phyloP scores from a whole-genome alignment of 2,329 filamentous ascomycete genomes.

The Xylariaceae sp. region DNA sequence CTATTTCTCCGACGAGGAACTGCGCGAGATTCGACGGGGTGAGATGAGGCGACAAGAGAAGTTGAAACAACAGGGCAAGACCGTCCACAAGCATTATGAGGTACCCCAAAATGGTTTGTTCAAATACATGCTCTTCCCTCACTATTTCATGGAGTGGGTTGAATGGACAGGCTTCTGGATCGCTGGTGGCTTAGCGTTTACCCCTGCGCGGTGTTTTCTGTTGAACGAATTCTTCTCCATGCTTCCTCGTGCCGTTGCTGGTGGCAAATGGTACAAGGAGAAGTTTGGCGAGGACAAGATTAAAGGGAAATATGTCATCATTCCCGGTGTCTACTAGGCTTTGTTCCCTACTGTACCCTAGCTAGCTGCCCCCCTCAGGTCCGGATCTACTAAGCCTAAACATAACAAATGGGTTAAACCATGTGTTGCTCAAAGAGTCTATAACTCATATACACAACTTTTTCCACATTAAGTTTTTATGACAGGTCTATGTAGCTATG shows the following conservation, averaged over 20 bases:
- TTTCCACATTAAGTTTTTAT: too few relatives aligned
- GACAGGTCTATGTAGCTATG: too few relatives aligned
- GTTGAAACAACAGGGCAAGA: conserved; percentile 47
- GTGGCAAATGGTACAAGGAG: conserved; percentile 84
- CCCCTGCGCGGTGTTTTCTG: conserved; percentile 81
- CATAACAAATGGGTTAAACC: too few relatives aligned
- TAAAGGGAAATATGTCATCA: conserved; percentile 74
- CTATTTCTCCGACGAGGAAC: conserved; percentile 86
- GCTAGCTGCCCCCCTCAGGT: too few relatives aligned
- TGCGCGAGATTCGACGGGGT: conserved; percentile 82
- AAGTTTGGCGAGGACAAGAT: conserved; percentile 88
- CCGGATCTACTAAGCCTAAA: too few relatives aligned
- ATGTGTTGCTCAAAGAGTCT: too few relatives aligned
- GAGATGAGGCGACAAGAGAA: conserved; percentile 66
- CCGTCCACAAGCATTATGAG: conserved; percentile 83
- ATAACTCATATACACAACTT: too few relatives aligned
- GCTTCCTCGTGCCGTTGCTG: conserved; percentile 83
- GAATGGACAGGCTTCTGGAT: conserved; percentile 94
- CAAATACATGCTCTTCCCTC: conserved; percentile 82
- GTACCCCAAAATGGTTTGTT: conserved; percentile 87
- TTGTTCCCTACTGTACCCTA: too few relatives aligned
- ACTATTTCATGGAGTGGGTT: conserved; percentile 96
- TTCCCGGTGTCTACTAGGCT: conserved; percentile 50
- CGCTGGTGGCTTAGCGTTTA: conserved; percentile 69
- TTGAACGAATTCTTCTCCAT: conserved; percentile 90